Evolutionary conservation across 345 rosid species (phyloP).

Genomic region (Eucalyptus globulus): DNA sequence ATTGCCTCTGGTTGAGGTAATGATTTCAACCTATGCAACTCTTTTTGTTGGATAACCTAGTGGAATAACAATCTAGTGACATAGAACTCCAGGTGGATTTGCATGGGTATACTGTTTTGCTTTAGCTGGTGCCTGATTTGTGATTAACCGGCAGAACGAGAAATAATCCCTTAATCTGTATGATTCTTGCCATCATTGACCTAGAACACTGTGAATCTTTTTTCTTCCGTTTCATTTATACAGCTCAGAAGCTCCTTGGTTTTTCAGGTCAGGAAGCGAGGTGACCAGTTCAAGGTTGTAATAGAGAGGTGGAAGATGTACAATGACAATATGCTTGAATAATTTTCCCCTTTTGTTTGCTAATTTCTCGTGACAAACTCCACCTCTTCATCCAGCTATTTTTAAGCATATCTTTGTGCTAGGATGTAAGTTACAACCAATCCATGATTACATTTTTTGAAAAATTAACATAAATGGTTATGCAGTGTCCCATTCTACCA

Average conservation of each 20-base stretch:
- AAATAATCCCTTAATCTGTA: neutral
- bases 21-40: neutral
- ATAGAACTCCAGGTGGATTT: neutral
- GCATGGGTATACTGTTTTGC: neutral
- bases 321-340: neutral
- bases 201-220: neutral
- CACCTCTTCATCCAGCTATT: neutral
- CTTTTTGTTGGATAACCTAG: neutral
- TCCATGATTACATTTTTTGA: neutral
- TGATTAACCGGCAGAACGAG: neutral
- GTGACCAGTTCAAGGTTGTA: conserved; percentile 23
- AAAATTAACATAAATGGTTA: neutral
- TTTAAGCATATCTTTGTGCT: neutral
- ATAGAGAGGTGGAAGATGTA: conserved; percentile 58
- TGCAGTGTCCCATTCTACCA: neutral
- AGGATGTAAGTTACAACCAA: neutral
- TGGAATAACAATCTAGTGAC: neutral
- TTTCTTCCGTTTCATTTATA: neutral
- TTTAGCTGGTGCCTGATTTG: neutral
- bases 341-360: neutral
- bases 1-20: conserved; percentile 61
- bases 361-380: neutral
- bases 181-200: neutral
- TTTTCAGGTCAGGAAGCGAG: conserved; percentile 44
- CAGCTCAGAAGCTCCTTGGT: neutral